Base-by-base conservation (phyloP, 148 eudicot species). In the Oxyria digyna region DNA sequence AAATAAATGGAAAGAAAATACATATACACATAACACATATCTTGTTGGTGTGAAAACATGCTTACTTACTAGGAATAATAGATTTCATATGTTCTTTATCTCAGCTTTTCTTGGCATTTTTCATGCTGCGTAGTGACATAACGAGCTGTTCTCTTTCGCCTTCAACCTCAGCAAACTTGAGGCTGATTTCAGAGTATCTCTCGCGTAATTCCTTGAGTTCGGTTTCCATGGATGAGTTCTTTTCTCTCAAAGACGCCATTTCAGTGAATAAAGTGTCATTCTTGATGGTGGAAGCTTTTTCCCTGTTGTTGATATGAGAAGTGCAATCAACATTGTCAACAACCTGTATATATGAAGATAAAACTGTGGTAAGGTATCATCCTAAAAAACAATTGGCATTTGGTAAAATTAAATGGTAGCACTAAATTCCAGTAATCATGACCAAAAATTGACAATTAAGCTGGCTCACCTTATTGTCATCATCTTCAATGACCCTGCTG, bases 81-180 rank as follows among this genome's bases (percentile, higher is more conserved):
- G 26, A 13, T 27, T 59, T 23, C 37, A 27, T 59, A 59, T 5
- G 65, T 14, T 13, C 38, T 13, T 4, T 5, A 31, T 4, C 35
- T 72, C 79, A 81, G 35, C 68, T 72, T 78, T 84, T 87, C 76
- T 75, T 92, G 11, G 85, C 70, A 46, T 86, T 93, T 76, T 89
- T 87, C 6, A 89, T 75, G 80, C 76, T 86, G 41, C 98, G 89
- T 40, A 89, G 54, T 21, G 37, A 86, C 96, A 93, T 95, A 0
- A 91, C 89, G n/a, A 95, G 88, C 37, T 87, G 85, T 74, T 93
- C 94, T 52, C 98, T 75, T 83, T 95, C 91, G 12, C 97, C 97
- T 79, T 95, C 99, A 50, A 95, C 97, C 83, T 91, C 99, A 18
- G 97, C 99, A 72, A 95, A 95, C 79, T 87, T 95, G 20, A 95